Evolutionary conservation across 768 basidiomycete genomes (phyloP).

Genomic region (Lentinula detonsa): DNA sequence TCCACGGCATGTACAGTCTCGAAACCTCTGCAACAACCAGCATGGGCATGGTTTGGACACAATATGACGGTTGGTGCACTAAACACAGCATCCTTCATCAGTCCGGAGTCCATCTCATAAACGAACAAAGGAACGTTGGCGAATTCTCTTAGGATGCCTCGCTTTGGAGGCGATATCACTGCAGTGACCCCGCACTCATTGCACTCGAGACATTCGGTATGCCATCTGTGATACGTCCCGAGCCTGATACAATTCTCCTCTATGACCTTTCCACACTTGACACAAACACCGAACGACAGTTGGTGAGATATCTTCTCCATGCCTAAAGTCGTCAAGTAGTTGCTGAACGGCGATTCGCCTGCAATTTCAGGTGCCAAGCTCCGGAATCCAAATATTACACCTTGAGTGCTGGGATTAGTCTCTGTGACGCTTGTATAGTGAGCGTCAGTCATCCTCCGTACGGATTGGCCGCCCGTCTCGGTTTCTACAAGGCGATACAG

Average conservation of each 20-base stretch:
- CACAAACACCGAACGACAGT: constrained; percentile 86
- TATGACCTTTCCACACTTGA: constrained; percentile 82
- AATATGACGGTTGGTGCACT: constrained; percentile 66
- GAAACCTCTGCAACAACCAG: constrained; percentile 69
- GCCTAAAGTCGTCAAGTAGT: too few relatives aligned
- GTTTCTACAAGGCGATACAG: constrained; percentile 50
- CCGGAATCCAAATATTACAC: constrained; percentile 88
- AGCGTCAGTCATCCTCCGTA: constrained; percentile 66
- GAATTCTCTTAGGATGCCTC: constrained; percentile 27
- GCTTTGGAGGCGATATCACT: constrained; percentile 39
- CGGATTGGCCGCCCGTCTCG: constrained; percentile 74
- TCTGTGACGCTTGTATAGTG: constrained; percentile 45
- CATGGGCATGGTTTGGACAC: constrained; percentile 73
- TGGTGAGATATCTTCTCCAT: constrained; percentile 47
- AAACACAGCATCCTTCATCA: constrained; percentile 65
- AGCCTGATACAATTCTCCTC: constrained; percentile 96
- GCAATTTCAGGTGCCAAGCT: constrained; percentile 87
- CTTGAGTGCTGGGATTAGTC: constrained; percentile 71
- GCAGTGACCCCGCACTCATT: constrained; percentile 71
- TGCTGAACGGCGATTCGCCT: constrained; percentile 72
- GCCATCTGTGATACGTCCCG: constrained; percentile 95
- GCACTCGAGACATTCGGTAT: constrained; percentile 88
- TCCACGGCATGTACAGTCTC: constrained; percentile 92
- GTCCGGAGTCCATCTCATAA: constrained; percentile 62
- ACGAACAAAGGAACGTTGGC: constrained; percentile 79